Evolutionary conservation across 2,329 filamentous ascomycete genomes (phyloP).

Genomic region (Hymenotorrendiella dingleyae): DNA sequence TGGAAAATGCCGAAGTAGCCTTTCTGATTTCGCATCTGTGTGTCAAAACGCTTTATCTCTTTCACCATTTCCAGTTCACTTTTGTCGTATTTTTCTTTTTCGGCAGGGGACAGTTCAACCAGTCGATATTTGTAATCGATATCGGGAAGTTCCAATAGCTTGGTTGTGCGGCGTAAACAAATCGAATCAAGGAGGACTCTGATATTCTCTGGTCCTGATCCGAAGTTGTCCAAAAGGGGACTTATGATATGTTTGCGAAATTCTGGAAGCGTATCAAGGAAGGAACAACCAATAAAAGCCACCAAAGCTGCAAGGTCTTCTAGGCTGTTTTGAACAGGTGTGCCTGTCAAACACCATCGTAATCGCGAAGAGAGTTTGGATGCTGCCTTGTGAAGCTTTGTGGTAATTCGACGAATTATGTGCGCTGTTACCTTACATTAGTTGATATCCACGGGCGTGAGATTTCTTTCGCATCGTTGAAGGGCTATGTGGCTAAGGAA

Average conservation of each 20-base stretch:
- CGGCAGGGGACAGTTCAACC: constrained; percentile 31
- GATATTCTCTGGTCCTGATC: constrained; percentile 23
- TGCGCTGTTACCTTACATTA: constrained; percentile 35
- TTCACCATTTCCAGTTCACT: constrained; percentile 4
- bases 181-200: constrained; percentile 34
- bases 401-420: constrained; percentile 42
- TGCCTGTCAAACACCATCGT: constrained; percentile 30
- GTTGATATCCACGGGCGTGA: background rate
- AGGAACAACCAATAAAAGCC: constrained; percentile 16
- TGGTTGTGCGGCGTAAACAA: constrained; percentile 38
- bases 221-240: constrained; percentile 23
- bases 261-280: constrained; percentile 8
- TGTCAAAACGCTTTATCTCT: constrained; percentile 6
- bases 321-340: constrained; percentile 30
- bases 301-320: constrained; percentile 29
- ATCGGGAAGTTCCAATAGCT: constrained; percentile 34
- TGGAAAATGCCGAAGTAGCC: constrained; percentile 14
- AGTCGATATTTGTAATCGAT: constrained; percentile 18
- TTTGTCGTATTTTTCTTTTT: constrained; percentile 14
- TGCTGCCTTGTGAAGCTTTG: constrained; percentile 39
- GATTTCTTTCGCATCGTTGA: too few relatives aligned
- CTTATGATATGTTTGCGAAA: constrained; percentile 21
- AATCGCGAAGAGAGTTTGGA: constrained; percentile 36
- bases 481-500: background rate
- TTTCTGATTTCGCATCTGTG: constrained; percentile 2